Evolutionary conservation across 805 yeast species (phyloP).

Genomic region (Cyberlindnera lachancei): DNA sequence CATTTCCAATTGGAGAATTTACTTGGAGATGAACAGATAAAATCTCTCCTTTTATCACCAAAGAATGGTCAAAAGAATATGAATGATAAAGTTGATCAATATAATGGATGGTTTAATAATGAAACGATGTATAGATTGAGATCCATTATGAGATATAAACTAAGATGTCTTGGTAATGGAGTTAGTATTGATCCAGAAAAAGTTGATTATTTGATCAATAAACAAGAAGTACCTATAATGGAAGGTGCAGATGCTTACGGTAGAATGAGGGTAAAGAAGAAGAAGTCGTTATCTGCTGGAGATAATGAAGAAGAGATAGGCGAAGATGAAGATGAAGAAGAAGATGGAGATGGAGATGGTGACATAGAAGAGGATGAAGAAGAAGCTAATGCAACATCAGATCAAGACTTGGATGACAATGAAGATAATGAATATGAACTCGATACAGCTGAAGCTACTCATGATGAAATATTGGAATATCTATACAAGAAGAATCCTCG

Average conservation of each 20-base stretch:
- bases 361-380: slow-evolving; percentile 4
- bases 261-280: slow-evolving; percentile 23
- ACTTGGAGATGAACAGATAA: slow-evolving; percentile 56
- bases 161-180: slow-evolving; percentile 48
- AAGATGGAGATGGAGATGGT: slow-evolving; percentile 6
- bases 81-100: slow-evolving; percentile 40
- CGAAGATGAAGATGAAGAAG: slow-evolving; percentile 25
- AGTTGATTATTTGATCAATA: slow-evolving; percentile 33
- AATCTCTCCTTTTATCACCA: slow-evolving; percentile 32
- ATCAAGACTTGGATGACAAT: slow-evolving; percentile 26
- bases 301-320: slow-evolving; percentile 25
- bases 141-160: slow-evolving; percentile 63
- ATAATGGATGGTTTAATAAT: slow-evolving; percentile 76
- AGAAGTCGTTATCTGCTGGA: background rate
- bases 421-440: slow-evolving; percentile 27
- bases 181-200: slow-evolving; percentile 32
- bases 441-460: slow-evolving; percentile 18
- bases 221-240: slow-evolving; percentile 20
- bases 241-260: too few relatives aligned
- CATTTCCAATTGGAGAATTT: slow-evolving; percentile 78
- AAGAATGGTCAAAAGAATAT: too few relatives aligned
- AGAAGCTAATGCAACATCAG: slow-evolving; percentile 23
- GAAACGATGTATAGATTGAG: slow-evolving; percentile 58
- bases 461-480: slow-evolving; percentile 16
- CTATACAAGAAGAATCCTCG: slow-evolving; percentile 17